phyloP scores from a whole-genome alignment of 1,284 basidiomycete species.

The Apiotrichum gamsii region DNA sequence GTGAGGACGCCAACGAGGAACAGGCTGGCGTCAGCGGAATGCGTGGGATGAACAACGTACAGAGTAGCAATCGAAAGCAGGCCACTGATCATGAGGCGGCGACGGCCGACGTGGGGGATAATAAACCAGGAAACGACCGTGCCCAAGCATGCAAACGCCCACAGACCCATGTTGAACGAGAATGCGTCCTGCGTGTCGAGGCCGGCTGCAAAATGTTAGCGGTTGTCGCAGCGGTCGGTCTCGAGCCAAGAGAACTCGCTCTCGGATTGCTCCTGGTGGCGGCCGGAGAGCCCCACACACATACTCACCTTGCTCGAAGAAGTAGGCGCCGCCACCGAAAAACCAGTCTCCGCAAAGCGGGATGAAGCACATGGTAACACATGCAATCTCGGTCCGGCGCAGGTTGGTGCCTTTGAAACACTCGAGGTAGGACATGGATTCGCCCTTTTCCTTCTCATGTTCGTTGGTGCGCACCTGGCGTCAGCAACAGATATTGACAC shows the following conservation, averaged over 20 bases:
- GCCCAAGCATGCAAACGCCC: conserved; percentile 40
- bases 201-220: no score
- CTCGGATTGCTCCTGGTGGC: no score
- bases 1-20: conserved; percentile 47
- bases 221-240: no score
- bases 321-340: no score
- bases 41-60: no score
- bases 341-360: no score
- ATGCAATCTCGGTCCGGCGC: conserved; percentile 17
- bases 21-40: conserved; percentile 14
- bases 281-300: no score
- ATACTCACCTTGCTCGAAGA: no score
- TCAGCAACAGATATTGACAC: no score
- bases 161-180: conserved; percentile 36
- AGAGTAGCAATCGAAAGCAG: no score
- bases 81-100: conserved; percentile 18
- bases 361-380: neutral
- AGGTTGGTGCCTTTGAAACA: conserved; percentile 28
- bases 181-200: conserved; percentile 8
- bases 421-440: conserved; percentile 25
- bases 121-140: conserved; percentile 44
- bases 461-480: conserved; percentile 46
- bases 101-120: conserved; percentile 40
- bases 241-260: no score
- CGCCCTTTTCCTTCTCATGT: conserved; percentile 21